phyloP scores from a whole-genome alignment of 306 rosid species.

The Oxytropis ochrocephala region DNA sequence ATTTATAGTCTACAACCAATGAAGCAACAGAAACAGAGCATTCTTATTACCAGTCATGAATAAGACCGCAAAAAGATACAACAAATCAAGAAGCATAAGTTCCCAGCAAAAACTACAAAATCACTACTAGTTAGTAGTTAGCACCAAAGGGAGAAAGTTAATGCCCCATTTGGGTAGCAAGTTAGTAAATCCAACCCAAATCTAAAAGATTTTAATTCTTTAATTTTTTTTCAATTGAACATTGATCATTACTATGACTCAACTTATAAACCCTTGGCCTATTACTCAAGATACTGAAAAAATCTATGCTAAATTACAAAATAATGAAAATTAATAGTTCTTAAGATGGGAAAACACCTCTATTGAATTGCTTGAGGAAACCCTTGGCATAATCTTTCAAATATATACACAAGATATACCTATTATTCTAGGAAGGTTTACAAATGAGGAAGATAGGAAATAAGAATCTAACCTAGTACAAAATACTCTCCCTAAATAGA shows the following conservation, averaged over 20 bases:
- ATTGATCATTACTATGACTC: neutral
- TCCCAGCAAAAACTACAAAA: neutral
- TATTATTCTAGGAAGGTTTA: neutral
- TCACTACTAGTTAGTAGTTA: neutral
- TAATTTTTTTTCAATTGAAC: neutral
- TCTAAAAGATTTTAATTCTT: neutral
- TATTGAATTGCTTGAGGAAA: neutral
- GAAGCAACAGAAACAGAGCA: neutral
- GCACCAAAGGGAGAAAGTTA: constrained; percentile 1
- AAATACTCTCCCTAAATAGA: neutral
- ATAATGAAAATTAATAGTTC: neutral
- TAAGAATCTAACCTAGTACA: neutral
- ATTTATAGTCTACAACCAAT: neutral
- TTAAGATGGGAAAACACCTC: neutral
- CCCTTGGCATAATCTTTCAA: neutral
- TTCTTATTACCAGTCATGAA: neutral
- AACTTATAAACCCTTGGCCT: neutral
- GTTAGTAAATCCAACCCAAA: neutral
- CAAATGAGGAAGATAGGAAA: neutral
- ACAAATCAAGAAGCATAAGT: neutral
- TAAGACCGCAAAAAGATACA: constrained; percentile 7
- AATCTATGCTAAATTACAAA: neutral
- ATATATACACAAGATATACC: neutral
- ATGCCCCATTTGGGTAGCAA: neutral
- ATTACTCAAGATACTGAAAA: neutral